A percentile compares a stretch with the other conserved stretches of the same genome.
Conservation (phyloP, 495 filamentous ascomycete genomes). For the Bacidia rubella region DNA sequence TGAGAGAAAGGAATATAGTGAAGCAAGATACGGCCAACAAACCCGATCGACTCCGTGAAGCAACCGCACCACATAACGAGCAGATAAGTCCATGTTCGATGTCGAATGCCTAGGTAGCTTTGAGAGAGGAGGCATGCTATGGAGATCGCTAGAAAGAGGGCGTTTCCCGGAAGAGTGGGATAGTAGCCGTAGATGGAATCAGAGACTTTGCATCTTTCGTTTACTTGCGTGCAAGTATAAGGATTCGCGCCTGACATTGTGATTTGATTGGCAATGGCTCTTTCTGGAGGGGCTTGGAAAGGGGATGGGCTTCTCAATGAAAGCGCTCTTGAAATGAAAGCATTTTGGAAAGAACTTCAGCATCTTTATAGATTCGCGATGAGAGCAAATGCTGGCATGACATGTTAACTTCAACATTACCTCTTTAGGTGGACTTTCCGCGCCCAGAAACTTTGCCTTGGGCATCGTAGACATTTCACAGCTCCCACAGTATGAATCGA, state of each 20-base stretch:
- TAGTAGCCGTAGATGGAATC: conserved; percentile 53
- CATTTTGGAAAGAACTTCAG: too few relatives aligned
- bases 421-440: too few relatives aligned
- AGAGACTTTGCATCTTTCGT: too few relatives aligned
- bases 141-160: conserved; percentile 44
- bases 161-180: conserved; percentile 46
- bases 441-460: too few relatives aligned
- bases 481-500: too few relatives aligned
- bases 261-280: too few relatives aligned
- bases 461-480: too few relatives aligned
- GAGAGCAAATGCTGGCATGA: too few relatives aligned
- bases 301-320: background rate
- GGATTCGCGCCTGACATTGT: too few relatives aligned
- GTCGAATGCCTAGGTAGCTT: conserved; percentile 37
- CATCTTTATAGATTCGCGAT: too few relatives aligned
- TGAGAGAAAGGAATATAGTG: conserved; percentile 43
- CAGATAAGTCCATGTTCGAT: conserved; percentile 47
- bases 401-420: too few relatives aligned
- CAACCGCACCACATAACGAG: conserved; percentile 33
- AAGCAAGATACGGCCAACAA: conserved; percentile 42
- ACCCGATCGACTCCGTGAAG: conserved; percentile 23
- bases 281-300: background rate
- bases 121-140: conserved; percentile 33
- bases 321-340: background rate
- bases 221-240: too few relatives aligned